Conservation (phyloP, 2,329 filamentous ascomycete genomes). For the Xylaria digitata region DNA sequence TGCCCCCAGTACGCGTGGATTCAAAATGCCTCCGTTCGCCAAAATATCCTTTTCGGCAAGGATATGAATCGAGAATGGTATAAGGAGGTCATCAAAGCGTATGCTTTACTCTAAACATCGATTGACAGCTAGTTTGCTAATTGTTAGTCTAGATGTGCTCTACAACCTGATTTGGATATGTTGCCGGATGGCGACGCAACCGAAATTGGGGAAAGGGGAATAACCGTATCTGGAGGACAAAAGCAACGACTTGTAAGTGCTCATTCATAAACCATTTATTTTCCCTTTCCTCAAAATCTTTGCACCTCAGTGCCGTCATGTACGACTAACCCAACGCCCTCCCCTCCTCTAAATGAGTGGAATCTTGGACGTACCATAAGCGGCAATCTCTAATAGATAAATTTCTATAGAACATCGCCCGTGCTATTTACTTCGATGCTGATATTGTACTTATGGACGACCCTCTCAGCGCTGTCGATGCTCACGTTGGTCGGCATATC, state of each 20-base stretch:
- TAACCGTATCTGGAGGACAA: slow-evolving; percentile 94
- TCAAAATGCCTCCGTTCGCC: slow-evolving; percentile 85
- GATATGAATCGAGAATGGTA: slow-evolving; percentile 82
- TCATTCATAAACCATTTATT: not conserved
- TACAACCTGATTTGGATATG: slow-evolving; percentile 89
- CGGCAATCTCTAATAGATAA: slow-evolving; percentile 7
- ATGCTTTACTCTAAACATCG: slow-evolving; percentile 51
- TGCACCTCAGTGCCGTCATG: not conserved
- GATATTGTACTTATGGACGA: slow-evolving; percentile 78
- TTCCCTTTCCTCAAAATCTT: not conserved
- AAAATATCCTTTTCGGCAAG: slow-evolving; percentile 94
- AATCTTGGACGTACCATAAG: not conserved
- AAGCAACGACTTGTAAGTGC: slow-evolving; percentile 77
- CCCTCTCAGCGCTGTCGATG: slow-evolving; percentile 75
- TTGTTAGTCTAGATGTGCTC: slow-evolving; percentile 71
- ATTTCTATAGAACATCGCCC: slow-evolving; percentile 76
- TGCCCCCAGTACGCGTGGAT: slow-evolving; percentile 99
- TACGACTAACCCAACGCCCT: not conserved
- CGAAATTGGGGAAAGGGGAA: slow-evolving; percentile 94
- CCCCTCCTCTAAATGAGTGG: not conserved
- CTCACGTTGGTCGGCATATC: slow-evolving; percentile 78
- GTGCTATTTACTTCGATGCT: slow-evolving; percentile 77
- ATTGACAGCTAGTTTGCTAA: slow-evolving; percentile 34
- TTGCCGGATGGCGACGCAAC: slow-evolving; percentile 89
- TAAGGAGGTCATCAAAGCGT: slow-evolving; percentile 81